Conservation (phyloP, 352 stramenopile genomes). For the Halophytophthora batemanensis region DNA sequence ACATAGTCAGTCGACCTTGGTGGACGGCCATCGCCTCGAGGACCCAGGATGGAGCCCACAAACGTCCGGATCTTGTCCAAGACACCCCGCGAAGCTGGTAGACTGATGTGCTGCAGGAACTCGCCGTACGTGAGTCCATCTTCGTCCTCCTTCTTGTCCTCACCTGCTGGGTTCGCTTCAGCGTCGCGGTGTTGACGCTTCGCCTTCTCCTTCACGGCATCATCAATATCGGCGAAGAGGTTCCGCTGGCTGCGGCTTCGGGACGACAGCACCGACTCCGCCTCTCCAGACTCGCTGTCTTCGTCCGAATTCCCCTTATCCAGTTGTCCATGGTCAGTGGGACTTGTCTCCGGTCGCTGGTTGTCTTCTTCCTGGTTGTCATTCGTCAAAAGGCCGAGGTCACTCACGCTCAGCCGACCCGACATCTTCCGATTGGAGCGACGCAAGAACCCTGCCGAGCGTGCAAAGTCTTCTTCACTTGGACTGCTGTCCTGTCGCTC, state of each 20-base stretch:
- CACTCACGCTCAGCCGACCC: constrained; percentile 62
- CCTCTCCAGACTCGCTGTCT: constrained; percentile 10
- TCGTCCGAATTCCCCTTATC: constrained; percentile 13
- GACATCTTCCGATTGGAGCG: constrained; percentile 56
- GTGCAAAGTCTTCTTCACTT: constrained; percentile 61
- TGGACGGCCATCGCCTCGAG: constrained; percentile 66
- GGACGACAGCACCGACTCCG: constrained; percentile 8
- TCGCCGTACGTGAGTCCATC: constrained; percentile 64
- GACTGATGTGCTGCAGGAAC: constrained; percentile 72
- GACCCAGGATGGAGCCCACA: constrained; percentile 71
- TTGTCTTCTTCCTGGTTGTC: constrained; percentile 27
- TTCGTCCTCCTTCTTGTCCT: constrained; percentile 32
- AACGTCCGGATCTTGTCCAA: constrained; percentile 74
- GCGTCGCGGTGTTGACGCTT: constrained; percentile 21
- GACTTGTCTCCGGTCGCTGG: constrained; percentile 7
- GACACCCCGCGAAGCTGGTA: constrained; percentile 70
- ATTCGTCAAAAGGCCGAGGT: constrained; percentile 69
- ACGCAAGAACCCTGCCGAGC: constrained; percentile 64
- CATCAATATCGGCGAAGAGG: constrained; percentile 59
- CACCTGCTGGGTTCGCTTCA: constrained; percentile 14
- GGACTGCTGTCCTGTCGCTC: constrained; percentile 50
- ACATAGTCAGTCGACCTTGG: constrained; percentile 67
- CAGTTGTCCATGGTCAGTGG: not conserved
- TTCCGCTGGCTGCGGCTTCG: constrained; percentile 48
- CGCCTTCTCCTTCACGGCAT: constrained; percentile 22